Evolutionary conservation across 305 asterid genomes (phyloP), one percentile per base, ranked within the genome.

Genomic region (Fraxinus dipetala): DNA sequence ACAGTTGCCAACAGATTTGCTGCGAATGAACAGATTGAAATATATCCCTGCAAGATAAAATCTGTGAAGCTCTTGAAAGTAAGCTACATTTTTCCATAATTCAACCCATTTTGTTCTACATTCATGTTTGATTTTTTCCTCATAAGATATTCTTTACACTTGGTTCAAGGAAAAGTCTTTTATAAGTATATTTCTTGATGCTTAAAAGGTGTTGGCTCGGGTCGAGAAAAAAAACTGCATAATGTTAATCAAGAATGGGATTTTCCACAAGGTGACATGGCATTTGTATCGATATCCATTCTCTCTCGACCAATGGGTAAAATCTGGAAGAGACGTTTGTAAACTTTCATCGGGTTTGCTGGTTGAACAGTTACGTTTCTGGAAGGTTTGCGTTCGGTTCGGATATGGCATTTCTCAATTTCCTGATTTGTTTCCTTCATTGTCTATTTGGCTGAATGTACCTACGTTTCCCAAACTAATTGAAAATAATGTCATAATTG

Each of bases 281-380:
- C 98, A 96, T 85, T 91, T 96, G 83, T 92, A 88, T 77, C 92
- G 91, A 74, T 80, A 89, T 85, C 86, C 91, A 79, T 83, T 85
- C 75, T 91, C 94, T 74, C 84, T 93, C 72, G 92, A 91, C 85
- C 88, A 90, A 65, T 94, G 98, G 98, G 67, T 93, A 51, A 89
- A 89, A 78, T 89, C 90, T 35, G 94, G 96, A 87, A 91, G 56
- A 80, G 94, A 94, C 73, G 85, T 90, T 76, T 89, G 97, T 91
- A 92, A 84, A 82, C 91, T 93, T 85, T 90, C 91, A 32, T 94
- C 99, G 11, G 89, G 91, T 54, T 90, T 96, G 85, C 82, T 93
- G 85, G 97, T 94, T 59, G 98, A 96, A 84, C 99, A 93, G 83
- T 89, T 94, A 77, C 96, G 98, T 48, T 85, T 96, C 36, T 94